These are phyloP conservation scores for Tilletia walkeri DNA, from an alignment of 1,284 basidiomycete genomes.

Conservation along the genomic window DNA sequence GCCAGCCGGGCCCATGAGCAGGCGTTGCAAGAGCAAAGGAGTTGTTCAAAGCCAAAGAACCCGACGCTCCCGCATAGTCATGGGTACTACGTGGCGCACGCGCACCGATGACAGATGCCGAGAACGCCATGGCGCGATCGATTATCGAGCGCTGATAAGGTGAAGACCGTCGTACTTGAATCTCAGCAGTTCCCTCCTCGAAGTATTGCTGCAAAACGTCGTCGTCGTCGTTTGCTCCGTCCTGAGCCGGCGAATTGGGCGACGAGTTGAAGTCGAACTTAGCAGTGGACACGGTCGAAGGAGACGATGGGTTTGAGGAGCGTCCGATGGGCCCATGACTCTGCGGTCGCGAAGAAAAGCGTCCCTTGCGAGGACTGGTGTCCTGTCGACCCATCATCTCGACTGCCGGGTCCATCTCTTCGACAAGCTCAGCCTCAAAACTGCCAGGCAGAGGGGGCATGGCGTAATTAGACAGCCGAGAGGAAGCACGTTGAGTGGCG, in stretches of 20 bases:
- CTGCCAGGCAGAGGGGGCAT: neutral
- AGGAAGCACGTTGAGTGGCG: constrained; percentile 28
- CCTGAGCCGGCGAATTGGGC: neutral
- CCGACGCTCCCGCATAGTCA: neutral
- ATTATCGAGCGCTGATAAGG: constrained; percentile 41
- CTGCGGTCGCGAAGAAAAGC: constrained; percentile 1
- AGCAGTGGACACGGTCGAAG: neutral
- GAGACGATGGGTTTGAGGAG: neutral
- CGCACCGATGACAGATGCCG: constrained; percentile 42
- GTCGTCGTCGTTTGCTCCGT: too few species aligned
- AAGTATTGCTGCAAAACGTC: constrained; percentile 8
- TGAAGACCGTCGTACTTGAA: constrained; percentile 44
- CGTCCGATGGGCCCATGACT: neutral
- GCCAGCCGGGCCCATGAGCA: constrained; percentile 14
- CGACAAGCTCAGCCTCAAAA: constrained; percentile 10
- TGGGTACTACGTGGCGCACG: constrained; percentile 28
- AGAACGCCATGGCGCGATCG: constrained; percentile 51
- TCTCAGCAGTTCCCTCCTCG: constrained; percentile 25
- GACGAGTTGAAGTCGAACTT: neutral
- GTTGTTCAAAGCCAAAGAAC: neutral
- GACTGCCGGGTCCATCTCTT: neutral
- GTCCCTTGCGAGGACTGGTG: neutral
- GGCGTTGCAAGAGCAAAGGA: constrained; percentile 11
- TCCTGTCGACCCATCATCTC: neutral
- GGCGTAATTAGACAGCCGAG: constrained; percentile 22